Evolutionary conservation across 2,329 filamentous ascomycete genomes (phyloP), one percentile per base, ranked within the genome.

Genomic region (Ophiostoma sp.): DNA sequence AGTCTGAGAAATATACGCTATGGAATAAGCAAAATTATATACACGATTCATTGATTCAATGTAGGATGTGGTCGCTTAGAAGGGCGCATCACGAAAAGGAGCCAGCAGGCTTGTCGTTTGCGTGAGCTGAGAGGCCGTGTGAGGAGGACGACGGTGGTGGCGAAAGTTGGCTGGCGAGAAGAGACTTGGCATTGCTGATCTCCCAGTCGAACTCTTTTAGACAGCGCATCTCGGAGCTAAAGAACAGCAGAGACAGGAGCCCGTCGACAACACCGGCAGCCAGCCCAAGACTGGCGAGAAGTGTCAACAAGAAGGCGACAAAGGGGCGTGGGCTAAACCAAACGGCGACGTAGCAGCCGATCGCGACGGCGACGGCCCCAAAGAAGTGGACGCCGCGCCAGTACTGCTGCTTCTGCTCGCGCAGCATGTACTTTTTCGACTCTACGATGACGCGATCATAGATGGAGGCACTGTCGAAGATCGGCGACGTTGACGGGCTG

Each of bases 141-240:
- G 27, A 27, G 27, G 27, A 27, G 27, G 68, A 45, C 3, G 66
- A 52, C 1, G 62, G 8, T 0, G 60, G 3, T 11, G 36, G 40
- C 12, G 38, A 36, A 2, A 49, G n/a, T 18, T 16, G 74, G 75
- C 36, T 79, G 78, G 55, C 3, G 4, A 78, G 74, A 2, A 52
- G n/a, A 0, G 80, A 78, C 71, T 80, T 87, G 12, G 89, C 89
- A 75, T 90, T 93, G 66, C 81, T 81, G 40, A 98, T 88, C 78
- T 99, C 95, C 90, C 92, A 97, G 76, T 95, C 87, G 79, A 98
- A 98, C 80, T 99, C 95, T 74, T 87, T 89, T 67, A 99, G 80
- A 4, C 90, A 89, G 69, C 92, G 84, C 69, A 97, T 79, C 79
- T 99, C 95, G 70, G 87, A 88, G 11, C 89, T 88, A 69, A 97